Conservation (phyloP, 768 basidiomycete genomes). For the Cubamyces sp. region DNA sequence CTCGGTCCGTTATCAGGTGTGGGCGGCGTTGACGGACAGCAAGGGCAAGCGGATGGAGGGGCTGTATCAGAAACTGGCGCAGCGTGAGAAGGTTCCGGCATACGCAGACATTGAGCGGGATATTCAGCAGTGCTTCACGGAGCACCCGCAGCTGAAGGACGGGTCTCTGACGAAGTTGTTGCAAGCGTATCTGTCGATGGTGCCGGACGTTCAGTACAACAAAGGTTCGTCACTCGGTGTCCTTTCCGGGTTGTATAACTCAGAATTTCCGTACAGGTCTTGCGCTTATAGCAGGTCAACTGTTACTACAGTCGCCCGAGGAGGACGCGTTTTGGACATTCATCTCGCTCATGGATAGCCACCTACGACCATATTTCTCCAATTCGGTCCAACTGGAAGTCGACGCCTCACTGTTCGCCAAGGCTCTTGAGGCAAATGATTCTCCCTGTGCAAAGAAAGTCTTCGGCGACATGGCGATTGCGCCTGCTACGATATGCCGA, state of each 20-base stretch:
- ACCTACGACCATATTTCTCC: constrained; percentile 80
- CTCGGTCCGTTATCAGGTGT: constrained; percentile 82
- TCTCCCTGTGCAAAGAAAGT: constrained; percentile 64
- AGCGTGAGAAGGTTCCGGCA: constrained; percentile 54
- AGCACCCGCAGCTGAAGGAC: constrained; percentile 61
- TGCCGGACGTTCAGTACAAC: constrained; percentile 76
- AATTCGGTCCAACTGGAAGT: constrained; percentile 69
- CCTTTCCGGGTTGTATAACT: not conserved
- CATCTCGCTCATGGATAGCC: constrained; percentile 82
- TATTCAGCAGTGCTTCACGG: constrained; percentile 54
- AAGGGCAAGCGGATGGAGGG: constrained; percentile 70
- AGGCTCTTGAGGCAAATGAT: constrained; percentile 69
- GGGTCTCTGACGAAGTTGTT: constrained; percentile 54
- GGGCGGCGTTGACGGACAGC: constrained; percentile 80
- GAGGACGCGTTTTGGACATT: constrained; percentile 94
- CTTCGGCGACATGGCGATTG: constrained; percentile 64
- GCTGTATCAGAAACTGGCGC: constrained; percentile 66
- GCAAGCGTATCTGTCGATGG: constrained; percentile 83
- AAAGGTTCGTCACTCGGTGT: constrained; percentile 47
- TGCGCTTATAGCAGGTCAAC: constrained; percentile 69
- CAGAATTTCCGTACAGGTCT: constrained; percentile 49
- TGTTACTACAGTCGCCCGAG: constrained; percentile 76
- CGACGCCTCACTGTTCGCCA: constrained; percentile 71
- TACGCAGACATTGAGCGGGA: constrained; percentile 63
- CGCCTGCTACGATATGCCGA: constrained; percentile 58